A percentile compares a stretch with the other conserved stretches of the same genome.
phyloP scores from a whole-genome alignment of 192 early-diverging fungal species.

The Phycomyces nitens region DNA sequence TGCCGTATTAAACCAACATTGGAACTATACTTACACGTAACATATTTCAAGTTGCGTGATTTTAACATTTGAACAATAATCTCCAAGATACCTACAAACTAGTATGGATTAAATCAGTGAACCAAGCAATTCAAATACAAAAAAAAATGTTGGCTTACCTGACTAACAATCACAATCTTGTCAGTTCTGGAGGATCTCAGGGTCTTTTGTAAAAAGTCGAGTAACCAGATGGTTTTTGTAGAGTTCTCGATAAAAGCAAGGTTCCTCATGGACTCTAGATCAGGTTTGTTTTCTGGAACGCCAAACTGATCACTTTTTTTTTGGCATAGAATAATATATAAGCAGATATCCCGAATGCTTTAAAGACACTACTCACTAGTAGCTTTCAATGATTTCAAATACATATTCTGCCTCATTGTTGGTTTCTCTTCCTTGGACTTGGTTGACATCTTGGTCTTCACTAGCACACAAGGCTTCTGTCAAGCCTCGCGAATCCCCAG shows the following conservation, averaged over 20 bases:
- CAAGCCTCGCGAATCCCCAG: neutral
- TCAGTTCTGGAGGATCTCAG: neutral
- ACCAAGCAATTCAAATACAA: neutral
- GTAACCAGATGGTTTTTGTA: conserved; percentile 20
- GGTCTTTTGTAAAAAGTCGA: conserved; percentile 1
- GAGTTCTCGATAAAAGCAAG: conserved; percentile 11
- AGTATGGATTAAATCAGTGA: neutral
- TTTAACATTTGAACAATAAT: conserved; percentile 8
- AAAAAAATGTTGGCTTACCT: conserved; percentile 4
- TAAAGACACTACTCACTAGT: conserved; percentile 5
- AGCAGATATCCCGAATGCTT: neutral
- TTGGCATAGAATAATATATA: neutral
- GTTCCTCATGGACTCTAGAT: conserved; percentile 5
- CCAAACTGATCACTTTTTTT: conserved; percentile 21
- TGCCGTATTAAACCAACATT: too few relatives aligned
- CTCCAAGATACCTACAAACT: conserved; percentile 18
- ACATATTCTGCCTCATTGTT: conserved; percentile 5
- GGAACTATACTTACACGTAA: conserved; percentile 22
- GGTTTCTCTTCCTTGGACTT: neutral
- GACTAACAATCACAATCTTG: conserved; percentile 24
- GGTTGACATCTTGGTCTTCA: neutral
- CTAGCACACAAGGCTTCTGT: neutral
- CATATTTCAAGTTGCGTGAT: neutral
- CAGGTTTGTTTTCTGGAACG: neutral
- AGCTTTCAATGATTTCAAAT: conserved; percentile 14